A percentile compares a stretch with the other conserved stretches of the same genome.
Evolutionary conservation across 75 land plant genomes (phyloP).

Genomic region (Picea glauca): DNA sequence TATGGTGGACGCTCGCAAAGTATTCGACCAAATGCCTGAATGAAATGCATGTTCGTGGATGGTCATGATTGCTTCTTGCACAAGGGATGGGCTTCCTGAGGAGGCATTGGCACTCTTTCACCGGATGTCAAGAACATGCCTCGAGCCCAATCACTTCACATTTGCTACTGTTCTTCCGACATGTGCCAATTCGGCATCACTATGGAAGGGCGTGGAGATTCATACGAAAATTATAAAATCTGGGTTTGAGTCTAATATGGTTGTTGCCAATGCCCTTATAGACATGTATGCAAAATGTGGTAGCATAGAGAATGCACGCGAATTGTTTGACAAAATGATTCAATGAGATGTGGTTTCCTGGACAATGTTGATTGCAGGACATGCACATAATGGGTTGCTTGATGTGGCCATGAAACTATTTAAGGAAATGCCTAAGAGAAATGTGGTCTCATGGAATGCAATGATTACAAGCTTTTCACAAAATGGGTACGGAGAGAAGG

Average conservation of each 20-base stretch:
- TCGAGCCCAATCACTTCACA: not conserved
- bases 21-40: not conserved
- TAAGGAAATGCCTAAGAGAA: too few relatives aligned
- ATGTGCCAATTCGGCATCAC: not conserved
- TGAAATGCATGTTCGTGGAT: not conserved
- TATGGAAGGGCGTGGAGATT: not conserved
- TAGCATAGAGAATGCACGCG: too few relatives aligned
- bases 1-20: not conserved
- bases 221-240: not conserved
- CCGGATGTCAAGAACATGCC: not conserved
- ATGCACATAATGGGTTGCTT: too few relatives aligned
- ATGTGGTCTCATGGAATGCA: too few relatives aligned
- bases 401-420: too few relatives aligned
- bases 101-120: not conserved
- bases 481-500: not conserved
- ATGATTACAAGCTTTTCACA: not conserved
- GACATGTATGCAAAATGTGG: slow-evolving; percentile 16
- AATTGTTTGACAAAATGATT: too few relatives aligned
- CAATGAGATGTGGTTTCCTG: too few relatives aligned
- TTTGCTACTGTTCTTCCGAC: not conserved
- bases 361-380: too few relatives aligned
- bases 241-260: not conserved
- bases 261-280: slow-evolving; percentile 15
- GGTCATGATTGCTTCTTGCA: not conserved
- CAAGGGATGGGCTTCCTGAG: too few relatives aligned